Evolutionary conservation across 192 early-diverging fungal species (phyloP).

Genomic region (Irineochytrium annulatum): DNA sequence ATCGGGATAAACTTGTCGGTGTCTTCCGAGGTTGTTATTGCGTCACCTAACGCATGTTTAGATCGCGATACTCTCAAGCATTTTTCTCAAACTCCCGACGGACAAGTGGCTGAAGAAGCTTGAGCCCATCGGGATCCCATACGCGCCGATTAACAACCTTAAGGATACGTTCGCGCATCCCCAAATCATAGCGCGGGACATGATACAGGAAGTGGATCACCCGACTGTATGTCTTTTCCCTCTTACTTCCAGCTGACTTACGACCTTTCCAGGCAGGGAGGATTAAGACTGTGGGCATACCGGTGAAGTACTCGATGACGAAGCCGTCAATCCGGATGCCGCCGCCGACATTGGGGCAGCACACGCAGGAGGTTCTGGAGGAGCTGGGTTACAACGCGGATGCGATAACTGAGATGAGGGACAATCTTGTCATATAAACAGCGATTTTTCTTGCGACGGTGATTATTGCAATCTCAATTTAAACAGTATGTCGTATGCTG

Average conservation of each 20-base stretch:
- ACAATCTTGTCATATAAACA: conserved; percentile 1
- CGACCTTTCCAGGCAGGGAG: no score
- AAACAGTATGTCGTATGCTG: no score
- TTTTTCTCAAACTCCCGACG: conserved; percentile 50
- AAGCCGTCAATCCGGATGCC: conserved; percentile 62
- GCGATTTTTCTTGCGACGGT: no score
- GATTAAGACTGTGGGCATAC: conserved; percentile 70
- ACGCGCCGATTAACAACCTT: conserved; percentile 76
- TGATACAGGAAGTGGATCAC: conserved; percentile 81
- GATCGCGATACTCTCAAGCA: conserved; percentile 50
- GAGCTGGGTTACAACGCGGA: conserved; percentile 61
- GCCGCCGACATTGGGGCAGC: conserved; percentile 83
- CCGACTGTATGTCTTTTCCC: no score
- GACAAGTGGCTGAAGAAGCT: conserved; percentile 60
- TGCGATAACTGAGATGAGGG: conserved; percentile 41
- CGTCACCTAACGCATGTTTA: conserved; percentile 9
- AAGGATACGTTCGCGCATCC: conserved; percentile 65
- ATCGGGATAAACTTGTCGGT: conserved; percentile 58
- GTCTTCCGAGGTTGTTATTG: conserved; percentile 1
- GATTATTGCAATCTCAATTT: no score
- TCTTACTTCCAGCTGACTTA: no score
- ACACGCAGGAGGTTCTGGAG: conserved; percentile 76
- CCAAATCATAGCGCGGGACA: conserved; percentile 49
- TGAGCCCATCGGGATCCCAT: conserved; percentile 70
- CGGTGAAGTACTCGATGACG: conserved; percentile 74